A percentile compares a stretch with the other conserved stretches of the same genome.
These are phyloP conservation scores for Pestalotiopsis sp. DNA, from an alignment of 2,329 filamentous ascomycete genomes.

Conservation along the genomic window DNA sequence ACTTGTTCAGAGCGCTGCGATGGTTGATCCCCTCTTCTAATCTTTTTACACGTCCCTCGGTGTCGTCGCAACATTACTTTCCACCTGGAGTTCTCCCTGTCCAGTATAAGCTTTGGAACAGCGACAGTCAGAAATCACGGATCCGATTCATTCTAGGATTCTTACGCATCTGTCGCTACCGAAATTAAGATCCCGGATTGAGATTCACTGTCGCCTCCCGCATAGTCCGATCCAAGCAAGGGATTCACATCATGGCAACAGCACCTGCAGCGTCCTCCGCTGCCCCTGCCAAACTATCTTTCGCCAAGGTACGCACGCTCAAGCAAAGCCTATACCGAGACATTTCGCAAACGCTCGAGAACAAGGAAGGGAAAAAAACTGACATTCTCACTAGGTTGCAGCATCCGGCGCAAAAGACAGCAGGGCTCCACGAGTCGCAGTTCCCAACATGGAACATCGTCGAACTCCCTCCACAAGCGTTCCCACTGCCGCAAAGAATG, in stretches of 20 bases:
- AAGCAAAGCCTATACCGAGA: background rate
- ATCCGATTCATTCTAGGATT: background rate
- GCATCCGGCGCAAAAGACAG: constrained; percentile 33
- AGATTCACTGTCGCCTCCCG: background rate
- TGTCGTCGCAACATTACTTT: constrained; percentile 20
- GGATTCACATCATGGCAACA: constrained; percentile 25
- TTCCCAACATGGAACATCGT: constrained; percentile 29
- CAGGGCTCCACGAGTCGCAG: constrained; percentile 29
- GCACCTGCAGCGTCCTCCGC: constrained; percentile 23
- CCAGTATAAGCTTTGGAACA: background rate
- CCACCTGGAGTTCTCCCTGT: constrained; percentile 13
- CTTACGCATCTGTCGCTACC: background rate
- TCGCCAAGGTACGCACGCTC: constrained; percentile 30
- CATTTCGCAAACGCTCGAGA: background rate
- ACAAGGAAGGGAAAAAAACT: background rate
- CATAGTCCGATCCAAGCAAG: background rate
- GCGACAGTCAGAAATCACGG: background rate
- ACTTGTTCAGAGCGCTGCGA: constrained; percentile 51
- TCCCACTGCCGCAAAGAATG: constrained; percentile 19
- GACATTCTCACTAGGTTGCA: constrained; percentile 25
- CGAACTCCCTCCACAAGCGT: constrained; percentile 21
- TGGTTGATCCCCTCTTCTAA: constrained; percentile 59
- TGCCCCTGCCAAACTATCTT: constrained; percentile 33
- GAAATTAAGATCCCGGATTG: background rate
- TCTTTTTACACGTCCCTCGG: constrained; percentile 32